Conservation (phyloP, 495 filamentous ascomycete genomes). For the Diplogelasinospora grovesii region DNA sequence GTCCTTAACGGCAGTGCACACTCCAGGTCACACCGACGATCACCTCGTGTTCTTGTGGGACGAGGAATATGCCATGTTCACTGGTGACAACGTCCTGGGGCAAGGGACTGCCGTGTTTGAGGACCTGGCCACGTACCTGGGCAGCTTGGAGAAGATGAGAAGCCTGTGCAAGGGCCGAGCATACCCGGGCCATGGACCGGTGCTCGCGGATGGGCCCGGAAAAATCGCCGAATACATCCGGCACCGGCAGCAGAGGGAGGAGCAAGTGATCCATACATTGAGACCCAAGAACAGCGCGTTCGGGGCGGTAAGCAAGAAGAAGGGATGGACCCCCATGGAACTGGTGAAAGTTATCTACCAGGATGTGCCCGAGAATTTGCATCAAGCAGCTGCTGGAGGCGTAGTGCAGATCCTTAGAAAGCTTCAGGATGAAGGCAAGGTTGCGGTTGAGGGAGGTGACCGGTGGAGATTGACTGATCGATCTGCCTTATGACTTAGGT, state of each 20-base stretch:
- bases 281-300: conserved; percentile 6
- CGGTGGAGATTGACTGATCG: conserved; percentile 46
- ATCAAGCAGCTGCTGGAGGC: conserved; percentile 63
- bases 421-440: conserved; percentile 59
- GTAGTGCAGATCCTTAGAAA: conserved; percentile 64
- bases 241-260: conserved; percentile 73
- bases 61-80: conserved; percentile 84
- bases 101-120: conserved; percentile 93
- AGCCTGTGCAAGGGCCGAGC: conserved; percentile 57
- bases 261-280: conserved; percentile 69
- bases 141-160: conserved; percentile 66
- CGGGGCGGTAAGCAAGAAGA: conserved; percentile 38
- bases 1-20: conserved; percentile 65
- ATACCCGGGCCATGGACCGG: conserved; percentile 83
- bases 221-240: conserved; percentile 75
- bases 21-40: conserved; percentile 81
- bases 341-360: conserved; percentile 81
- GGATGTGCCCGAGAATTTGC: conserved; percentile 68
- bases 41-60: conserved; percentile 70
- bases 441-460: conserved; percentile 38
- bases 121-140: conserved; percentile 65
- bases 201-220: conserved; percentile 56
- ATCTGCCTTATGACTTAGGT: conserved; percentile 39
- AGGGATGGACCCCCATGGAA: conserved; percentile 62
- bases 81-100: conserved; percentile 89